Evolutionary conservation across 805 yeast genomes (phyloP).

Genomic region (Zygosaccharomyces rouxii): DNA sequence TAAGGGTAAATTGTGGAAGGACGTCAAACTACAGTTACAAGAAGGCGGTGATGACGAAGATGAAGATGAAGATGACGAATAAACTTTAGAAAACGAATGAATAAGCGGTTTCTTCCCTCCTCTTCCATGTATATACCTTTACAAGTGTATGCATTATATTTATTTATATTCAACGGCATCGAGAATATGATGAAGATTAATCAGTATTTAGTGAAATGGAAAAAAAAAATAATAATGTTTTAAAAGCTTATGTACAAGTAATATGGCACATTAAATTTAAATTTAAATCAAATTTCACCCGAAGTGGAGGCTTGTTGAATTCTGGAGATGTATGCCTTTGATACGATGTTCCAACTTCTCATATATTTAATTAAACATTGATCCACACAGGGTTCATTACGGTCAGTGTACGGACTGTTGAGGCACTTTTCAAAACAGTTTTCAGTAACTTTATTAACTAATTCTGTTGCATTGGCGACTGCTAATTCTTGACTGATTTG

Average conservation of each 20-base stretch:
- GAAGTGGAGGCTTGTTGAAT: conserved; percentile 51
- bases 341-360: conserved; percentile 85
- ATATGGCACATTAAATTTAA: conserved; percentile 1
- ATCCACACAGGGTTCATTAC: conserved; percentile 63
- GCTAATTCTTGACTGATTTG: conserved; percentile 82
- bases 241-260: conserved; percentile 7
- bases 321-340: conserved; percentile 70
- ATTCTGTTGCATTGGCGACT: conserved; percentile 83
- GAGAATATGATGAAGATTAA: background rate
- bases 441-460: conserved; percentile 78
- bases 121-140: conserved; percentile 2
- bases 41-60: conserved; percentile 60
- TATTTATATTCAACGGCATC: conserved; percentile 13
- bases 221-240: background rate
- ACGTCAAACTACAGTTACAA: conserved; percentile 55
- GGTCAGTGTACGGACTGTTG: conserved; percentile 50
- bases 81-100: background rate
- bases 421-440: conserved; percentile 84
- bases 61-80: conserved; percentile 43
- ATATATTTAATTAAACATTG: conserved; percentile 83
- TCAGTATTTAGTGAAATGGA: background rate
- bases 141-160: conserved; percentile 7
- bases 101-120: background rate
- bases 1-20: conserved; percentile 83
- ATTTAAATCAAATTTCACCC: conserved; percentile 27